Evolutionary conservation across 768 basidiomycete species (phyloP).

Genomic region (Termitomyces sp.): DNA sequence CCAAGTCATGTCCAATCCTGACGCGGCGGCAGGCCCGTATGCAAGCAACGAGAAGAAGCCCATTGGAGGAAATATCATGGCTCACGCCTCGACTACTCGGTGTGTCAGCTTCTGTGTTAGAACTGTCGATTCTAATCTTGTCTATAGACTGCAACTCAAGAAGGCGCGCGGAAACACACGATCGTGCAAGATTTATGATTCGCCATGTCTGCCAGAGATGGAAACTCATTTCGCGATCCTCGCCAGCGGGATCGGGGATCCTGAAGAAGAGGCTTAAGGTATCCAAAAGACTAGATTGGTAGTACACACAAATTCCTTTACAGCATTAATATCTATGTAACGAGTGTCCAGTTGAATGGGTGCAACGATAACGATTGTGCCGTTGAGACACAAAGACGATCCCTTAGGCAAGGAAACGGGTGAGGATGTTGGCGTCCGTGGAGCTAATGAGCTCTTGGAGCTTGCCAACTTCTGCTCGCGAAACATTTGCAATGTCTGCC

Average conservation of each 20-base stretch:
- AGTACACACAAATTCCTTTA: slow-evolving; percentile 18
- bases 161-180: slow-evolving; percentile 91
- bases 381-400: slow-evolving; percentile 5
- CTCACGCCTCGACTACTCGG: slow-evolving; percentile 98
- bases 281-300: slow-evolving; percentile 14
- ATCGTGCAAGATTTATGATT: slow-evolving; percentile 96
- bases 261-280: slow-evolving; percentile 70
- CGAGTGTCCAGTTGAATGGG: slow-evolving; percentile 48
- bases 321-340: slow-evolving; percentile 20
- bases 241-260: slow-evolving; percentile 87
- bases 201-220: slow-evolving; percentile 94
- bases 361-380: slow-evolving; percentile 14
- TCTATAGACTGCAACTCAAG: slow-evolving; percentile 73
- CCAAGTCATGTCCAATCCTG: slow-evolving; percentile 99
- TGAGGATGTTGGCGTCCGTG: slow-evolving; percentile 85
- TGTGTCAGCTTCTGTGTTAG: slow-evolving; percentile 19
- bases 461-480: slow-evolving; percentile 68
- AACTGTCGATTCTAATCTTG: slow-evolving; percentile 1
- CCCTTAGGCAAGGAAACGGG: slow-evolving; percentile 67
- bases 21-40: slow-evolving; percentile 86
- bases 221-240: slow-evolving; percentile 96
- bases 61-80: slow-evolving; percentile 98
- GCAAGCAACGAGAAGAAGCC: slow-evolving; percentile 95
- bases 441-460: slow-evolving; percentile 73
- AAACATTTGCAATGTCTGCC: slow-evolving; percentile 94